Conservation (phyloP, 2,329 filamentous ascomycete genomes). For the Xylariaceae sp. region DNA sequence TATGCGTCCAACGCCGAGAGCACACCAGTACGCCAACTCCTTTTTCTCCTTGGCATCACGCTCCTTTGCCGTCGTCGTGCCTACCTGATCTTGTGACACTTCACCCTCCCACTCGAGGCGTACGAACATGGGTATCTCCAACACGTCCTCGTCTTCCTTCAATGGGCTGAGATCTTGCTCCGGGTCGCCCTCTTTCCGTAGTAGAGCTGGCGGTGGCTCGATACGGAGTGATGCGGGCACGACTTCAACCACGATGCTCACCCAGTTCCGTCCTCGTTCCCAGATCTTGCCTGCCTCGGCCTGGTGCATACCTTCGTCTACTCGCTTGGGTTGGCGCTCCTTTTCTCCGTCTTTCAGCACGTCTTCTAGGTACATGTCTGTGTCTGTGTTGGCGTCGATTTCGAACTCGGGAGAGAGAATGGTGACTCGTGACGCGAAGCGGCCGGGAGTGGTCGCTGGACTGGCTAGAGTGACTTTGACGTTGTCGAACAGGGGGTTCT, state of each 20-base stretch:
- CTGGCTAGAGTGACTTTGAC: slow-evolving; percentile 87
- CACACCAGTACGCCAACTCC: slow-evolving; percentile 94
- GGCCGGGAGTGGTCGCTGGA: slow-evolving; percentile 73
- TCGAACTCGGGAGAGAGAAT: slow-evolving; percentile 93
- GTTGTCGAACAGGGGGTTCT: slow-evolving; percentile 90
- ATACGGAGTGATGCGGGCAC: slow-evolving; percentile 59
- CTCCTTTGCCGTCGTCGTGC: slow-evolving; percentile 49
- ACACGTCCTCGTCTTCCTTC: slow-evolving; percentile 58
- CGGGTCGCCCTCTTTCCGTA: slow-evolving; percentile 32
- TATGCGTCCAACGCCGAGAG: slow-evolving; percentile 83
- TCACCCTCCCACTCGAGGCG: slow-evolving; percentile 86
- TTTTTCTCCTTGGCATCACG: slow-evolving; percentile 71
- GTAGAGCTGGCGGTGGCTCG: slow-evolving; percentile 33
- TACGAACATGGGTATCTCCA: slow-evolving; percentile 95
- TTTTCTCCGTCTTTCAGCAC: slow-evolving; percentile 61
- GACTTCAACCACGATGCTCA: slow-evolving; percentile 88
- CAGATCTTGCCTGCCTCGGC: slow-evolving; percentile 94
- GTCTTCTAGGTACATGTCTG: slow-evolving; percentile 77
- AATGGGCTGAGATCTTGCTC: slow-evolving; percentile 46
- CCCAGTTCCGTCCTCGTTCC: slow-evolving; percentile 92
- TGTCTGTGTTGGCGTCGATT: slow-evolving; percentile 88
- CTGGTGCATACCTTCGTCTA: slow-evolving; percentile 47
- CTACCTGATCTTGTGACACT: slow-evolving; percentile 59
- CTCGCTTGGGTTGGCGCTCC: slow-evolving; percentile 38
- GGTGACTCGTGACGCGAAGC: slow-evolving; percentile 77